Base-by-base conservation (phyloP, 1,139 yeast species). In the Lizanozyma gosingica region DNA sequence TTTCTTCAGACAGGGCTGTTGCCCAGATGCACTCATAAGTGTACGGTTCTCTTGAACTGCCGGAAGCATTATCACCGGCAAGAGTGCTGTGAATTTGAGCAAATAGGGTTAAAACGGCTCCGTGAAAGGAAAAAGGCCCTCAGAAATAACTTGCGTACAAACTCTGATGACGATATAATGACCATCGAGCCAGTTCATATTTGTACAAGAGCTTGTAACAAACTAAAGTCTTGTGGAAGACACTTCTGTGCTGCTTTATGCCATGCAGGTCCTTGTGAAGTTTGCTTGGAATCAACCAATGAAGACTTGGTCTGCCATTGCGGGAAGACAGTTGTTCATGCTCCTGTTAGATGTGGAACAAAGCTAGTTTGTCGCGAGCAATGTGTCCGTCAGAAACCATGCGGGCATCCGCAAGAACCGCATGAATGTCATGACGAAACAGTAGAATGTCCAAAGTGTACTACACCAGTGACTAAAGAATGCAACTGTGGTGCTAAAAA, bases 291-390 rank as follows among this genome's bases (percentile, higher is more conserved):
- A 52, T 83, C 95, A 3, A 74, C 87, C 11, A 78, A 80, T 40
- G 92, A 85, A 27, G 97, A 88, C 55, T 65, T 86, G 50, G 72
- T 80, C 2, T 88, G 97, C 55, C 73, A 83, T 42, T 88, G 97
- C 65, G 96, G 97, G 1, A 71, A 74, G 44, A 88, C 97, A 0
- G 70, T 82, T 3, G 66, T 87, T 8, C 73, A 73, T 39, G 96
- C 96, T 0, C 97, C 97, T 0, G 88, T 87, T 9, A 69, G 96
- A 48, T 88, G 97, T 63, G 97, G 97, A 11, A 78, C 92, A 0
- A 67, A 63, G 38, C 57, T 79, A 27, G 83, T 92, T 4, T 88
- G 97, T 62, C 69, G 65, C 27, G 73, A 77, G 46, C 90, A 77
- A 46, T 88, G 97, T 60, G 62, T 65, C 3, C 66, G 88, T 40